A percentile compares a stretch with the other conserved stretches of the same genome.
Conservation (phyloP, 345 rosid species). For the Geranium brycei region DNA sequence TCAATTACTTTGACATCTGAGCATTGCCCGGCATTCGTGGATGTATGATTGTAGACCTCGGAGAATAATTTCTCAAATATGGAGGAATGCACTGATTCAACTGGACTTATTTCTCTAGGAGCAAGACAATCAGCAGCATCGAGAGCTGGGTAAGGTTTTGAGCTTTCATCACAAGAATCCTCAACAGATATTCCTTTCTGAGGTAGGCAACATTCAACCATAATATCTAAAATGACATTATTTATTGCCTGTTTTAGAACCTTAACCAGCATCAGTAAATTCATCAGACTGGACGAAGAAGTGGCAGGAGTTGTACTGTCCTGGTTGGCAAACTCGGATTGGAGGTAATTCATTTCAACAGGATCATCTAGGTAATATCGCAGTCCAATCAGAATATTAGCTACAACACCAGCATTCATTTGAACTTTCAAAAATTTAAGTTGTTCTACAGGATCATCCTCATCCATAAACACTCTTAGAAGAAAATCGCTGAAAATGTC, state of each 20-base stretch:
- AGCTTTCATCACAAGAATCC: neutral
- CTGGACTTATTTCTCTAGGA: neutral
- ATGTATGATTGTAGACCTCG: neutral
- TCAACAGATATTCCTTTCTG: neutral
- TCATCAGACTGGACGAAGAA: neutral
- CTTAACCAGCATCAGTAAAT: neutral
- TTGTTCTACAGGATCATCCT: neutral
- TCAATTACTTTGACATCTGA: neutral
- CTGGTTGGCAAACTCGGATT: slow-evolving; percentile 2
- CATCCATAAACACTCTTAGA: neutral
- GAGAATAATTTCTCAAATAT: neutral
- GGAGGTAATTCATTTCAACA: neutral
- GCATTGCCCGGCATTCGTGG: neutral
- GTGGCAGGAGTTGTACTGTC: neutral
- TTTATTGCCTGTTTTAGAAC: slow-evolving; percentile 2
- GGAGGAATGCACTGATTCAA: neutral
- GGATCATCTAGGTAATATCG: slow-evolving; percentile 8
- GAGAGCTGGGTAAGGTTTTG: slow-evolving; percentile 1
- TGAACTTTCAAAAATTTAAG: neutral
- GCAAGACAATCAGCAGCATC: neutral
- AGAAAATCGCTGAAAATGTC: slow-evolving; percentile 2
- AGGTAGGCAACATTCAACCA: slow-evolving; percentile 10
- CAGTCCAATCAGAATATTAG: slow-evolving; percentile 1
- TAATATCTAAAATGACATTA: slow-evolving; percentile 6
- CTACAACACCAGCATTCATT: slow-evolving; percentile 5